A percentile compares a stretch with the other conserved stretches of the same genome.
Conservation (phyloP, 768 basidiomycete species). For the Tylopilus cervinicoccineus region DNA sequence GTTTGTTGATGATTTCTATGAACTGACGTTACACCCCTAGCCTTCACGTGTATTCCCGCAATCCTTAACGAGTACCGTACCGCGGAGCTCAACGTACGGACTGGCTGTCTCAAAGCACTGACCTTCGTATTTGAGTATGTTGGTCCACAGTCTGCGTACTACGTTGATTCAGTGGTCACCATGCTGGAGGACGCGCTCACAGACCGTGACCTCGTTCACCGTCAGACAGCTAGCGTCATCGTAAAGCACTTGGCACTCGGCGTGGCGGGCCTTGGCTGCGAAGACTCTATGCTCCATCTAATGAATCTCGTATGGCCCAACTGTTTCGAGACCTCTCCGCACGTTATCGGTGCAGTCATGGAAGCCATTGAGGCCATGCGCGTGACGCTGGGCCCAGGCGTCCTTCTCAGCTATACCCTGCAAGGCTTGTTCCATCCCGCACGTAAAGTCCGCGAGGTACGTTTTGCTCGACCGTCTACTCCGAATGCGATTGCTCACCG, state of each 20-base stretch:
- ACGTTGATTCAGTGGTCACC: conserved; percentile 94
- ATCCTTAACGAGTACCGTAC: conserved; percentile 99
- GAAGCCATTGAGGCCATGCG: conserved; percentile 98
- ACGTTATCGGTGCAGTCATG: conserved; percentile 98
- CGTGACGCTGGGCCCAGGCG: conserved; percentile 90
- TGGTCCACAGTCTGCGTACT: conserved; percentile 93
- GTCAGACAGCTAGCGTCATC: conserved; percentile 96
- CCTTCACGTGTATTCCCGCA: conserved; percentile 98
- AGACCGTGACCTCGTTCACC: conserved; percentile 96
- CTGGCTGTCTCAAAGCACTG: conserved; percentile 96
- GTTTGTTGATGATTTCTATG: background rate
- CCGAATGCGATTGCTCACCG: conserved; percentile 1
- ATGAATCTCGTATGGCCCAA: conserved; percentile 99
- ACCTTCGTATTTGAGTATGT: conserved; percentile 99
- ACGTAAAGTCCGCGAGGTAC: conserved; percentile 91
- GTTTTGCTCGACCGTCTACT: conserved; percentile 14
- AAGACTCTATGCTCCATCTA: conserved; percentile 95
- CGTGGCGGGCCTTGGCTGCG: conserved; percentile 94
- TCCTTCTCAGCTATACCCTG: conserved; percentile 86
- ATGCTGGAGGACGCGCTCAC: conserved; percentile 98
- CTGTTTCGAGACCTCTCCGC: conserved; percentile 96
- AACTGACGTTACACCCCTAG: conserved; percentile 31
- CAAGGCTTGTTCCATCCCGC: conserved; percentile 98
- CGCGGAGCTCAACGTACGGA: conserved; percentile 96
- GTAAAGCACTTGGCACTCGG: conserved; percentile 98